phyloP scores from a whole-genome alignment of 2,329 filamentous ascomycete species.

The Calonectria pteridis region DNA sequence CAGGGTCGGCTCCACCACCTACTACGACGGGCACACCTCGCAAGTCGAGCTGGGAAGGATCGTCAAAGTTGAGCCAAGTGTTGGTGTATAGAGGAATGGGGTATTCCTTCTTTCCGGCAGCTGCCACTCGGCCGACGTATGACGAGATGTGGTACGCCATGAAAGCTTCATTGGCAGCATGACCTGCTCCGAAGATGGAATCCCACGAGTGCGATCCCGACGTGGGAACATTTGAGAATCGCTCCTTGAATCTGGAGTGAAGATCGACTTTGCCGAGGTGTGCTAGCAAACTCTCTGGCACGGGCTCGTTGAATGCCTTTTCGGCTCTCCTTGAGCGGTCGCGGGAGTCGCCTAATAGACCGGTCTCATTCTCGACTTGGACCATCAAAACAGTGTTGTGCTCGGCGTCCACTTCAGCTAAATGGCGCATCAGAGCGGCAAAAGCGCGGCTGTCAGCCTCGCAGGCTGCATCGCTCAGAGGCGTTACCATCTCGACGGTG shows the following conservation, averaged over 20 bases:
- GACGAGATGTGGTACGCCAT: slow-evolving; percentile 52
- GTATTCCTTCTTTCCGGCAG: slow-evolving; percentile 50
- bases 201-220: slow-evolving; percentile 47
- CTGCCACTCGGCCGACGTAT: slow-evolving; percentile 51
- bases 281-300: slow-evolving; percentile 45
- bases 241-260: slow-evolving; percentile 47
- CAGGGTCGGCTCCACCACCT: slow-evolving; percentile 50
- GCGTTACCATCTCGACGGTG: slow-evolving; percentile 51
- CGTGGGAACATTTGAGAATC: slow-evolving; percentile 40
- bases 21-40: slow-evolving; percentile 49
- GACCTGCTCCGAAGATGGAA: slow-evolving; percentile 47
- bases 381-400: slow-evolving; percentile 67
- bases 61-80: slow-evolving; percentile 53
- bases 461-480: slow-evolving; percentile 45
- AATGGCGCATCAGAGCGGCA: slow-evolving; percentile 46
- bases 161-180: slow-evolving; percentile 50
- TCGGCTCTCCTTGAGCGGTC: slow-evolving; percentile 59
- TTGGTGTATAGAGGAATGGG: slow-evolving; percentile 51
- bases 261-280: slow-evolving; percentile 41
- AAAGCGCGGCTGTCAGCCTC: slow-evolving; percentile 50
- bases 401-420: slow-evolving; percentile 57
- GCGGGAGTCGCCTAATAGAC: slow-evolving; percentile 64
- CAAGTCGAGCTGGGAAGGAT: slow-evolving; percentile 47
- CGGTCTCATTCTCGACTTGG: slow-evolving; percentile 69
- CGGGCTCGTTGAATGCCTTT: slow-evolving; percentile 52